Evolutionary conservation across 768 basidiomycete species (phyloP).

Genomic region (Gymnopilus dilepis): DNA sequence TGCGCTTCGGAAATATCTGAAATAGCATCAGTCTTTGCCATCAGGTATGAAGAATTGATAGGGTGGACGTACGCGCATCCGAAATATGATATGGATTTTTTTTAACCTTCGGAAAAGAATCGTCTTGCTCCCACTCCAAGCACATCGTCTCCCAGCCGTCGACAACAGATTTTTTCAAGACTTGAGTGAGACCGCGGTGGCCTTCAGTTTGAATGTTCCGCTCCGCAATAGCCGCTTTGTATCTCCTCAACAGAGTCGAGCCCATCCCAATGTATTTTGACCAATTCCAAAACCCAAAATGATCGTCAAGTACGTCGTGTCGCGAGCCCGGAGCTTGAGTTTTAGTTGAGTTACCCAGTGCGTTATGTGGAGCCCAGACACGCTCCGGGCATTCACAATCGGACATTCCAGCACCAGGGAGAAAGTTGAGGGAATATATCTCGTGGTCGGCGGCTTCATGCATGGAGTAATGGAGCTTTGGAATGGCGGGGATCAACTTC

Average conservation of each 20-base stretch:
- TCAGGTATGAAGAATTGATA: too few relatives aligned
- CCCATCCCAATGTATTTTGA: constrained; percentile 14
- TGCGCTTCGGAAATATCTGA: constrained; percentile 14
- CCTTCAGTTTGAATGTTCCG: constrained; percentile 14
- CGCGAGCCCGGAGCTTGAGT: too few relatives aligned
- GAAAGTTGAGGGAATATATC: constrained; percentile 35
- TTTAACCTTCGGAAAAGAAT: constrained; percentile 9
- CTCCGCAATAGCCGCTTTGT: constrained; percentile 8
- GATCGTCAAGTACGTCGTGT: constrained; percentile 16
- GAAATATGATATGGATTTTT: constrained; percentile 10
- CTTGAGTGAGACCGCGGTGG: too few relatives aligned
- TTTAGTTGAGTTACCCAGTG: too few relatives aligned
- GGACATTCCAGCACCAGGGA: too few relatives aligned
- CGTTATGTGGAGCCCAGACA: too few relatives aligned
- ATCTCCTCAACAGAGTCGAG: background rate
- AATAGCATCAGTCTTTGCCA: too few relatives aligned
- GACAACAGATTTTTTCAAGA: background rate
- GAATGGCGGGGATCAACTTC: constrained; percentile 24
- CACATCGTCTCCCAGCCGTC: constrained; percentile 14
- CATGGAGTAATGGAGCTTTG: too few relatives aligned
- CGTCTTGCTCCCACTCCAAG: constrained; percentile 17
- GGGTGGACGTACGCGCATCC: background rate
- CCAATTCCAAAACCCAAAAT: constrained; percentile 20
- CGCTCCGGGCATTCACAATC: too few relatives aligned
- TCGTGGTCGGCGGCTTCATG: constrained; percentile 35